Evolutionary conservation across 306 rosid genomes (phyloP), one percentile per base, ranked within the genome.

Genomic region (Boehmeria nivea): DNA sequence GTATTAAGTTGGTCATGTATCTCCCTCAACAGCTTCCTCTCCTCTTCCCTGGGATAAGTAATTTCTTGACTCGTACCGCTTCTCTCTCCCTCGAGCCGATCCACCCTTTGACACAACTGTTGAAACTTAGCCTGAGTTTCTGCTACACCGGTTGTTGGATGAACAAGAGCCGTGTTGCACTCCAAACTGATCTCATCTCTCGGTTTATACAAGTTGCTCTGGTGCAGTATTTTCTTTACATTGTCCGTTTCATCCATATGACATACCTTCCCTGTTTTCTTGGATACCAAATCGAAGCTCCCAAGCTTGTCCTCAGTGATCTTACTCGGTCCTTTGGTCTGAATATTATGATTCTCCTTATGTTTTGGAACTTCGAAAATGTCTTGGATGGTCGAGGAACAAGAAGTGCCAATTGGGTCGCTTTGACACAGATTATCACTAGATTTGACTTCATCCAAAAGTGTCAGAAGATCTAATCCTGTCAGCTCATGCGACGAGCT

Each of bases 331-430:
- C 49, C 75, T 67, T 43, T 75, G 46, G 50, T 75, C 67, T 61
- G 74, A 3, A 60, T 61, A 61, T 68, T 68, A 26, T 17, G 54
- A 60, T 59, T 77, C 48, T 60, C 79, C 38, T 43, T 50, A 16
- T 55, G 52, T 68, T 76, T 73, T 26, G 95, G 89, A 45, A 85
- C 88, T 75, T 88, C 96, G 33, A 77, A 85, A 21, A 93, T 79
- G 72, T 93, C 99, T 59, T 83, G 84, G 23, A 89, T 62, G 26
- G 64, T 73, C 28, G 64, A 72, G 10, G 68, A 40, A 54, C 61
- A 26, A 6, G 83, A 63, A 31, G 76, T 54, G 70, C 37, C 51
- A 54, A 14, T 49, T 31, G 33, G 38, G 39, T 68, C 79, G 56
- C 58, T 38, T 52, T 66, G 63, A 7, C 21, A 55, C 49, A 59